Evolutionary conservation across 2,329 filamentous ascomycete species (phyloP).

Genomic region (Tolypocladium ovalisporum): DNA sequence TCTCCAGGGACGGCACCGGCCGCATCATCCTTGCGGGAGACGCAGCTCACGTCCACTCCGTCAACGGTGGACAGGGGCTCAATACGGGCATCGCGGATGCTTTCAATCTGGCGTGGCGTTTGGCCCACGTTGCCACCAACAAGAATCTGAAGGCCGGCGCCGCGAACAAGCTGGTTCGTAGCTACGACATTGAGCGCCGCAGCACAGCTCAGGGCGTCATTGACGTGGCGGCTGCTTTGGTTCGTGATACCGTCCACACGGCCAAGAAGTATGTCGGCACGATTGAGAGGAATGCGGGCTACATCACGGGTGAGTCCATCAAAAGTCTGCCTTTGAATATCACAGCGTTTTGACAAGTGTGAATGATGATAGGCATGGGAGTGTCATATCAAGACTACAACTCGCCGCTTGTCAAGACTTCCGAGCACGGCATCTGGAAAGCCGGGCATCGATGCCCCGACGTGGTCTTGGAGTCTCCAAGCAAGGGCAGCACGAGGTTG

Average conservation of each 20-base stretch:
- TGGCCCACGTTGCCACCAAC: conserved; percentile 19
- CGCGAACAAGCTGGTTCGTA: conserved; percentile 20
- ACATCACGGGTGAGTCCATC: conserved; percentile 28
- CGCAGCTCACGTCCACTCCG: conserved; percentile 44
- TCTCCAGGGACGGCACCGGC: conserved; percentile 27
- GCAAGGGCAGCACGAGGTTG: conserved; percentile 13
- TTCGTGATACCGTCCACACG: conserved; percentile 30
- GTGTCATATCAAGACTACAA: conserved; percentile 24
- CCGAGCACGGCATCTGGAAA: conserved; percentile 22
- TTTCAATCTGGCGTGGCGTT: conserved; percentile 43
- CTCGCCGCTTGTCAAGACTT: conserved; percentile 22
- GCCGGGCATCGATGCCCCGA: conserved; percentile 27
- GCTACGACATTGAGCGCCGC: conserved; percentile 33
- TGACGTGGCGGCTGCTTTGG: conserved; percentile 32
- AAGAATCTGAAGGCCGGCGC: conserved; percentile 10
- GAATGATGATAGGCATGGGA: conserved; percentile 22
- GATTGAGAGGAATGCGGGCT: conserved; percentile 35
- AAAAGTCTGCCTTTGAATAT: not conserved
- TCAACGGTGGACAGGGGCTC: conserved; percentile 45
- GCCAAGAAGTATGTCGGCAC: conserved; percentile 35
- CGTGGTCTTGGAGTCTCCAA: conserved; percentile 12
- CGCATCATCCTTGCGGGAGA: conserved; percentile 43
- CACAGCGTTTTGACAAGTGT: not conserved
- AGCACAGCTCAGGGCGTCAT: conserved; percentile 32
- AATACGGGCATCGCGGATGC: conserved; percentile 49